A percentile compares a stretch with the other conserved stretches of the same genome.
These are phyloP conservation scores for Colletotrichum sp. DNA, from an alignment of 2,329 filamentous ascomycete genomes.

Conservation along the genomic window DNA sequence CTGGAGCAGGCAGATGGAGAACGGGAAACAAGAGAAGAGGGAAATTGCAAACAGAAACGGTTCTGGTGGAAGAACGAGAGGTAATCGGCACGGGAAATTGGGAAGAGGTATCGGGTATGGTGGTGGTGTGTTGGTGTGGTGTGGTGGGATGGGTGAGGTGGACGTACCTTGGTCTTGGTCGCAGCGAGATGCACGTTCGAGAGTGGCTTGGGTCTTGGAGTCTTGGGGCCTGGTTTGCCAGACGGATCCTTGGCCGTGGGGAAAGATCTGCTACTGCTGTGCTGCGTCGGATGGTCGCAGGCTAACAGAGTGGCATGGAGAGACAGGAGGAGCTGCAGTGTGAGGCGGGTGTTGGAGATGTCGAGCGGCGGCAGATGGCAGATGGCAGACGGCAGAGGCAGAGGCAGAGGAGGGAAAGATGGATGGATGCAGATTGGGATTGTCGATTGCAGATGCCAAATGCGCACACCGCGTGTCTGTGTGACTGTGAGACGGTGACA, in stretches of 20 bases:
- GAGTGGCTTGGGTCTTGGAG: slow-evolving; percentile 12
- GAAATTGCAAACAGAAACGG: not conserved
- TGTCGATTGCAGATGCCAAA: not conserved
- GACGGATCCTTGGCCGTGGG: not conserved
- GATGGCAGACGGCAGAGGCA: not conserved
- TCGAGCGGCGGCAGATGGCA: not conserved
- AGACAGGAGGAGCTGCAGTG: not conserved
- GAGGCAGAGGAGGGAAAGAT: not conserved
- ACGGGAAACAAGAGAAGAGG: not conserved
- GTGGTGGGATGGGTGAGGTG: not conserved
- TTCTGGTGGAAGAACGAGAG: not conserved
- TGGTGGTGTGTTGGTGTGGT: not conserved
- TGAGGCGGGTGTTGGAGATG: not conserved
- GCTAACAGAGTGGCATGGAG: not conserved
- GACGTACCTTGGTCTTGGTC: not conserved
- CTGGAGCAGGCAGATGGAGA: not conserved
- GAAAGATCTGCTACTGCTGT: not conserved
- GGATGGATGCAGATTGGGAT: not conserved
- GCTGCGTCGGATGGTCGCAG: not conserved
- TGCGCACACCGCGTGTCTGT: not conserved
- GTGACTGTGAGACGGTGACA: not conserved
- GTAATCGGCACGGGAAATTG: not conserved
- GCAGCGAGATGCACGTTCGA: not conserved
- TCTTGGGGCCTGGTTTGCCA: slow-evolving; percentile 19
- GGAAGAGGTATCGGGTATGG: not conserved